Base-by-base conservation (phyloP, 2,329 filamentous ascomycete species). In the Penicillium decumbens region DNA sequence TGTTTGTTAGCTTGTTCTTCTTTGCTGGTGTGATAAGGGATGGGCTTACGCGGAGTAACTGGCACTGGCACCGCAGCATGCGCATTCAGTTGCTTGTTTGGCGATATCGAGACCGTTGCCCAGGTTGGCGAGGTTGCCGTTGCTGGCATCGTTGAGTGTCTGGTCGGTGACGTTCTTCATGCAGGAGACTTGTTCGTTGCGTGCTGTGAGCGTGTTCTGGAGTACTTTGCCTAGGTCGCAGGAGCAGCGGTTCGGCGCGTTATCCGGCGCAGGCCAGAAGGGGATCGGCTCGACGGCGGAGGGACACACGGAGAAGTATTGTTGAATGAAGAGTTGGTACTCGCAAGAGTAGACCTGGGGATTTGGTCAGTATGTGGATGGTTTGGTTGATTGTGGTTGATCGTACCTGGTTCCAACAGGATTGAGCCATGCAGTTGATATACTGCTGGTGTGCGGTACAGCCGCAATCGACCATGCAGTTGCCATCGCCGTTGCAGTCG, bases 391-490 rank as follows among this genome's bases (percentile, higher is more conserved):
- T 9, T n/a, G 38, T 9, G 23, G 12, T 2, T 39, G n/a, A 15
- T 27, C 6, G 3, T 56, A 67, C 64, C 49, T 66, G 61, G 49
- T 72, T 72, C 70, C 70, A 72, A 58, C 69, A 72, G 20, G 59
- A 57, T 24, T 65, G 55, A 2, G 68, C 63, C 60, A 71, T 71
- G 60, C 69, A 71, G 47, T 72, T 70, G 50, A 67, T 59, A 55
- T 64, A 63, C 37, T 58, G 39, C 37, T 60, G 58, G 43, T 63
- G 58, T 1, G 56, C 53, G 20, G 52, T 53, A 41, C 60, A 63
- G 12, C 59, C 59, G 32, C 60, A 63, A 33, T 58, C 48, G 2
- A 59, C 56, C 9, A 49, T 51, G 35, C 60, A 63, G 43, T 60
- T 32, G 9, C 53, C 54, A 47, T 58, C 42, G 15, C 59, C 58